Base-by-base conservation (phyloP, 1,284 basidiomycete species). In the Naganishia sp. region DNA sequence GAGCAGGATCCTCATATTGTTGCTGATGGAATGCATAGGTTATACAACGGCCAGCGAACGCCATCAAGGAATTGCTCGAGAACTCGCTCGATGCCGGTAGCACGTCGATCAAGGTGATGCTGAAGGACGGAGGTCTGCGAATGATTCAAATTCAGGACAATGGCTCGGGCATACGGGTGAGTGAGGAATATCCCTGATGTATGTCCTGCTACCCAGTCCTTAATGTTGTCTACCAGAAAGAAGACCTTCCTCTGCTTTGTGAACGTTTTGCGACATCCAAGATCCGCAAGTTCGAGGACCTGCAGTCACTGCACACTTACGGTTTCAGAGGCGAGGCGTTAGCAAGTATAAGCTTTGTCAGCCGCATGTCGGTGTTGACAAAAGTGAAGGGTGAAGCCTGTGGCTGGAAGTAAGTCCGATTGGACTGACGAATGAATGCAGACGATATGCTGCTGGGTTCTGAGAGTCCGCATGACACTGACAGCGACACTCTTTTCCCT, bases 261-360 rank as follows among this genome's bases (percentile, higher is more conserved):
- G 90, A 96, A 77, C 84, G 96, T 13, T 98, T 97, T 76, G 95
- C 96, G 11, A 99, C 96, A 0, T 96, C 93, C 3, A 99, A 99
- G 76, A 82, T 99, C 11, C 84, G 87, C 0, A 85, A 86, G 0
- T 99, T 94, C 75, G 88, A 90, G 11, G 96, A 99, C 76, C 79
- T 99, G 54, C 86, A 88, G 48, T 84, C 82, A n/a, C 84, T 99
- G 55, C 84, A 86, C 3, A 99, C 96, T 0, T 99, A 97, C 79
- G 96, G 96, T 0, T 99, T 99, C 77, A 86, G 96, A 64, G 96
- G 96, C 39, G 96, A 99, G 79, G 96, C 96, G 0, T 82, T 99
- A 25, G 96, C 96, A 0, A 96, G 93, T 45, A 94, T 99, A 68
- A 95, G 93, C 36, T 94, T 96, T 79, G 92, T 97, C 59, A 88